These are phyloP conservation scores for Chiua sp. DNA, from an alignment of 1,284 basidiomycete genomes.

Conservation along the genomic window DNA sequence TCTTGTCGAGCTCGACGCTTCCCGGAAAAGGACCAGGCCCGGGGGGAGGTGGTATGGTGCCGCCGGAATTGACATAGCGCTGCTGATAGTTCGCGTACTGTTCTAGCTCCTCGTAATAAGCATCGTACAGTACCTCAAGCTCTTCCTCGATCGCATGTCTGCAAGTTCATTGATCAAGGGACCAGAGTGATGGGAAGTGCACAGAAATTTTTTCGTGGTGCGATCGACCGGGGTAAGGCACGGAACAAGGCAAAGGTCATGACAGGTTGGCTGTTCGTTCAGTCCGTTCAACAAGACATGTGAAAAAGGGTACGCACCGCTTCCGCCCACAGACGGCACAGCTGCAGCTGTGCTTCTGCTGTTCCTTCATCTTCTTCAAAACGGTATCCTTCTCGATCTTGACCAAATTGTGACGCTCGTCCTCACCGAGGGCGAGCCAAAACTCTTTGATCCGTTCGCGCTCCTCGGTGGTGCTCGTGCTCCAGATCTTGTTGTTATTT, in stretches of 20 bases:
- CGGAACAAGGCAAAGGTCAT: conserved; percentile 27
- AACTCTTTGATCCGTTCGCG: conserved; percentile 97
- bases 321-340: conserved; percentile 98
- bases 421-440: conserved; percentile 91
- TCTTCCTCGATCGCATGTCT: conserved; percentile 98
- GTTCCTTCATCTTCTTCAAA: conserved; percentile 98
- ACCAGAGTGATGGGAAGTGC: conserved; percentile 19
- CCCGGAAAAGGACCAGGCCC: conserved; percentile 99
- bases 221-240: conserved; percentile 22
- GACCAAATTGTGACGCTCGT: conserved; percentile 89
- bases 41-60: conserved; percentile 87
- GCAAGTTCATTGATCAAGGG: conserved; percentile 30
- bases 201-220: conserved; percentile 23
- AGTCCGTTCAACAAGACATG: conserved; percentile 22
- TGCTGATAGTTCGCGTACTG: conserved; percentile 98
- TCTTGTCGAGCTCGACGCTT: conserved; percentile 94
- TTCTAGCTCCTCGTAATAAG: conserved; percentile 99
- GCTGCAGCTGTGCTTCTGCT: conserved; percentile 94
- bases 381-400: conserved; percentile 98
- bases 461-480: conserved; percentile 89
- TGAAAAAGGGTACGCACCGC: conserved; percentile 67
- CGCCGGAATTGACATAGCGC: conserved; percentile 87
- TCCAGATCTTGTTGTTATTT: conserved; percentile 81
- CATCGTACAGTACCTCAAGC: conserved; percentile 98
- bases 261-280: conserved; percentile 46